Percentiles rank a stretch among this genome's conserved stretches.
Evolutionary conservation across 2,329 filamentous ascomycete genomes (phyloP).

Genomic region (Colletotrichum camelliae): DNA sequence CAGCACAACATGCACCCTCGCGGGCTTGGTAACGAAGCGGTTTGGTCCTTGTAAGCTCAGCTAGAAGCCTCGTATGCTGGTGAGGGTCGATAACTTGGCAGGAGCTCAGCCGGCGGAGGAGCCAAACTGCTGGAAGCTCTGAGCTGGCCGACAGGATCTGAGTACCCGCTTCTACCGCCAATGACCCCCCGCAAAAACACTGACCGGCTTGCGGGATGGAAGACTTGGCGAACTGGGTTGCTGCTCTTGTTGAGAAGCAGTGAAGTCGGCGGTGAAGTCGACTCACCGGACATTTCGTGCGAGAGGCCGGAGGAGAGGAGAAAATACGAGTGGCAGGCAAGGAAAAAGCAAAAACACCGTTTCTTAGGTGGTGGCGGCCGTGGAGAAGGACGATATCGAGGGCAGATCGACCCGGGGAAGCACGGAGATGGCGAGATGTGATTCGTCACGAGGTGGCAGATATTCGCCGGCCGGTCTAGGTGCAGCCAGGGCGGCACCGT

Average conservation of each 20-base stretch:
- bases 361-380: background rate
- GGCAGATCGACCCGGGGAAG: background rate
- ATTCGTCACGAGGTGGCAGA: background rate
- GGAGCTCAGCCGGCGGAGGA: background rate
- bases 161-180: background rate
- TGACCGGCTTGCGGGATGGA: background rate
- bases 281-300: background rate
- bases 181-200: background rate
- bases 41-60: background rate
- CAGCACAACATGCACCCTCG: background rate
- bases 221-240: background rate
- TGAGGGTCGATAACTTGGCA: background rate
- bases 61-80: background rate
- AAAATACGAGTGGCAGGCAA: background rate
- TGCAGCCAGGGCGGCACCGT: background rate
- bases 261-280: constrained; percentile 3
- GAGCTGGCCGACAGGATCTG: background rate
- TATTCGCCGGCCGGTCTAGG: background rate
- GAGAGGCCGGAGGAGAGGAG: background rate
- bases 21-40: background rate
- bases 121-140: background rate
- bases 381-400: background rate
- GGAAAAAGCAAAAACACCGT: background rate
- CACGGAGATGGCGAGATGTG: background rate
- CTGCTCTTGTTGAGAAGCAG: background rate